A percentile compares a stretch with the other conserved stretches of the same genome.
These are phyloP conservation scores for Aureobasidium namibiae DNA, from an alignment of 2,329 filamentous ascomycete genomes.

Conservation along the genomic window DNA sequence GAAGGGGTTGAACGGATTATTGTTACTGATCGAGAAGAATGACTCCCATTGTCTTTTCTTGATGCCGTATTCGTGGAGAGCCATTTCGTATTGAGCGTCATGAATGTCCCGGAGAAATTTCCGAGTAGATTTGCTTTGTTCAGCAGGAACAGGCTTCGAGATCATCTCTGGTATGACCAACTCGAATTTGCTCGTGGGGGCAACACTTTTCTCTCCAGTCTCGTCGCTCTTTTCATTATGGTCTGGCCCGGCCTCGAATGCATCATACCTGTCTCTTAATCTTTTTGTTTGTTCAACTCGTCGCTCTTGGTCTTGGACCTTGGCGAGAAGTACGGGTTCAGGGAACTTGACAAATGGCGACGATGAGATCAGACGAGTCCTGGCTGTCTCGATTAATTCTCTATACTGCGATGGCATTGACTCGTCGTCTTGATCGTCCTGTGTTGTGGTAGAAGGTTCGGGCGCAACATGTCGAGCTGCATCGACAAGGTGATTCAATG, in stretches of 20 bases:
- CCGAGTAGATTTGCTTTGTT: conserved; percentile 81
- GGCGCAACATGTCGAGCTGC: conserved; percentile 11
- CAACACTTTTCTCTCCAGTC: conserved; percentile 24
- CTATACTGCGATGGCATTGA: conserved; percentile 76
- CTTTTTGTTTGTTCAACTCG: conserved; percentile 73
- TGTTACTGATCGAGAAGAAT: conserved; percentile 79
- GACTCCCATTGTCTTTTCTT: conserved; percentile 96
- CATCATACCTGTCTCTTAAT: conserved; percentile 63
- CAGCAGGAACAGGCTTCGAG: conserved; percentile 71
- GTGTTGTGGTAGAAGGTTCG: background rate
- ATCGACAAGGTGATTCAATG: conserved; percentile 10
- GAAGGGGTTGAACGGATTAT: conserved; percentile 87
- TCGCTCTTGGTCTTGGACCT: conserved; percentile 82
- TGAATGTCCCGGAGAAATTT: conserved; percentile 92
- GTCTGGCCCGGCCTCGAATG: conserved; percentile 37
- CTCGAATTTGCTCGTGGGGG: conserved; percentile 55
- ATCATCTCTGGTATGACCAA: conserved; percentile 95
- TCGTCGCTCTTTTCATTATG: conserved; percentile 35
- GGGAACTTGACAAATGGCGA: conserved; percentile 95
- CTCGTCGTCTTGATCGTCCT: conserved; percentile 30
- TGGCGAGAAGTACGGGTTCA: conserved; percentile 87
- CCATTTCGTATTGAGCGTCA: conserved; percentile 94
- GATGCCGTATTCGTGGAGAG: conserved; percentile 84
- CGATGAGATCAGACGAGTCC: conserved; percentile 86
- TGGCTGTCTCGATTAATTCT: conserved; percentile 86